Percentiles rank a stretch among this genome's conserved stretches.
These are phyloP conservation scores for Candida boleticola DNA, from an alignment of 805 yeast genomes.

Conservation along the genomic window DNA sequence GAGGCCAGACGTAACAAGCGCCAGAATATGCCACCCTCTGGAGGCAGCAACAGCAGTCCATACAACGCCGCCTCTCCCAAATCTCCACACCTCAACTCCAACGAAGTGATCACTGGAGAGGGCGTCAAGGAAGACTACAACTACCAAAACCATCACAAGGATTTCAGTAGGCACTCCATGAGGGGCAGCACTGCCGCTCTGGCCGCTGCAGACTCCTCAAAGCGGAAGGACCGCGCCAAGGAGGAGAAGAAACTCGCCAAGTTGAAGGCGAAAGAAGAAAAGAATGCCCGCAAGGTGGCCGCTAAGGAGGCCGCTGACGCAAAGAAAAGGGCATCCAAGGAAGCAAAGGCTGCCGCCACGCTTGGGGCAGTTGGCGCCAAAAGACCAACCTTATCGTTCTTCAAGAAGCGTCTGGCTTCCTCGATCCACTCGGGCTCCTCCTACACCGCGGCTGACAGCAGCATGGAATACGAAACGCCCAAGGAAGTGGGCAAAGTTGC, in stretches of 20 bases:
- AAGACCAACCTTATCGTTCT: background rate
- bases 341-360: slow-evolving; percentile 11
- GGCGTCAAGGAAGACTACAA: slow-evolving; percentile 19
- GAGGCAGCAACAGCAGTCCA: background rate
- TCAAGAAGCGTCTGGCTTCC: background rate
- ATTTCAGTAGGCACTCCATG: slow-evolving; percentile 31
- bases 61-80: background rate
- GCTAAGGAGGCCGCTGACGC: slow-evolving; percentile 7
- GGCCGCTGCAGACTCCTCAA: slow-evolving; percentile 6
- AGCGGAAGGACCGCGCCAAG: slow-evolving; percentile 22
- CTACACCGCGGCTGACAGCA: background rate
- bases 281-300: slow-evolving; percentile 12
- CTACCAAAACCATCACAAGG: slow-evolving; percentile 32
- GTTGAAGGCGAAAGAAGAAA: slow-evolving; percentile 12
- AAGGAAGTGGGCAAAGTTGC: background rate
- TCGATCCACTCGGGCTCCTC: background rate
- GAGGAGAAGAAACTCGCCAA: slow-evolving; percentile 18
- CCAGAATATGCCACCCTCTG: background rate
- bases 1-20: background rate
- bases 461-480: background rate
- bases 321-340: slow-evolving; percentile 12
- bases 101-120: slow-evolving; percentile 3
- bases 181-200: slow-evolving; percentile 16
- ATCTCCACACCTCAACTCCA: slow-evolving; percentile 2
- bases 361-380: background rate